Conservation (phyloP, 768 basidiomycete species). For the Hemileccinum rubropunctum region DNA sequence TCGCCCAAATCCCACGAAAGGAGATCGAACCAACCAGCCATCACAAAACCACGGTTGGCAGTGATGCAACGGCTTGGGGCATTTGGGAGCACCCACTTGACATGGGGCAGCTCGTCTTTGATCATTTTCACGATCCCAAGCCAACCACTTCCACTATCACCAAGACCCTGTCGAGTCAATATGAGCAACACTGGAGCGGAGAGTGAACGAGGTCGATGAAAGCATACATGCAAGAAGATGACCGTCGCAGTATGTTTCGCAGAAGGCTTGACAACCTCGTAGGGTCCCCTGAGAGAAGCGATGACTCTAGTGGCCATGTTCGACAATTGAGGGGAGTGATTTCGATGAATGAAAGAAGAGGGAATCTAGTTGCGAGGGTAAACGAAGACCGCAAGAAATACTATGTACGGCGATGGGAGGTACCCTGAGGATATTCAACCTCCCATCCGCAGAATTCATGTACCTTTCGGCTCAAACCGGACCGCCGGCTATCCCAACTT, state of each 20-base stretch:
- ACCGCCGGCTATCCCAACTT: slow-evolving; percentile 9
- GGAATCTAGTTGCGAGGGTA: not conserved
- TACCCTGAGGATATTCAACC: not conserved
- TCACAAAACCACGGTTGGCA: slow-evolving; percentile 64
- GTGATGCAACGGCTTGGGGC: slow-evolving; percentile 53
- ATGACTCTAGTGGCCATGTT: slow-evolving; percentile 20
- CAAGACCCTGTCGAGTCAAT: slow-evolving; percentile 54
- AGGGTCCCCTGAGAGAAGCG: slow-evolving; percentile 25
- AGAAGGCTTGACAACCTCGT: slow-evolving; percentile 51
- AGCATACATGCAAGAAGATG: slow-evolving; percentile 83
- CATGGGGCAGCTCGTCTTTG: slow-evolving; percentile 55
- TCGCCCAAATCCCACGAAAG: slow-evolving; percentile 54
- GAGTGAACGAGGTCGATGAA: not conserved
- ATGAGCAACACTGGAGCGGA: slow-evolving; percentile 2
- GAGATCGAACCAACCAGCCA: slow-evolving; percentile 89
- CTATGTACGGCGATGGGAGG: not conserved
- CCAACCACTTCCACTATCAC: slow-evolving; percentile 76
- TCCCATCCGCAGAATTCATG: too few species aligned
- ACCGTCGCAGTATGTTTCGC: slow-evolving; percentile 80
- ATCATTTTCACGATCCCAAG: slow-evolving; percentile 72
- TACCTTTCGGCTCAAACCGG: slow-evolving; percentile 19
- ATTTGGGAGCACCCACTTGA: slow-evolving; percentile 77
- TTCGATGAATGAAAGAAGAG: not conserved
- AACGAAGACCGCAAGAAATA: too few species aligned
- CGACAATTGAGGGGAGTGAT: not conserved